These are phyloP conservation scores for Lipomyces mesembrius DNA, from an alignment of 805 yeast genomes.

Conservation along the genomic window DNA sequence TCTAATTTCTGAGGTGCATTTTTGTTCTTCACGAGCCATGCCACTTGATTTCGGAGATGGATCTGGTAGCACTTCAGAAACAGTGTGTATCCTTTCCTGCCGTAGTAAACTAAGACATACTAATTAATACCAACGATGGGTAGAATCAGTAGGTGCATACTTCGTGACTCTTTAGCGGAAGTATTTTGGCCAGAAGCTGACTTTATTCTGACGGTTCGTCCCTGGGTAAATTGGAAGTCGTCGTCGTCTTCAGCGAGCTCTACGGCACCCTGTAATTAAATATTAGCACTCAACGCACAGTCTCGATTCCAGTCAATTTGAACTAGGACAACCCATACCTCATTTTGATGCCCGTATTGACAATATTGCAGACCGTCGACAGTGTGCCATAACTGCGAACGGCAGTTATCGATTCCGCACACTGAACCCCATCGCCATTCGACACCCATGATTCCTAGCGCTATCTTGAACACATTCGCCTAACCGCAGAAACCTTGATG, in stretches of 20 bases:
- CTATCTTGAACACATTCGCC: neutral
- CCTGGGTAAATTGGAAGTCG: slow-evolving; percentile 48
- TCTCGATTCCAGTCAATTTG: neutral
- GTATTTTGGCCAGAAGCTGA: slow-evolving; percentile 36
- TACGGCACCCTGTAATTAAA: slow-evolving; percentile 55
- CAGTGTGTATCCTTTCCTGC: slow-evolving; percentile 53
- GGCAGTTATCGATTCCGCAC: slow-evolving; percentile 91
- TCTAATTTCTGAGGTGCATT: slow-evolving; percentile 40
- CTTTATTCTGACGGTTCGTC: slow-evolving; percentile 18
- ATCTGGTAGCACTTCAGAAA: slow-evolving; percentile 56
- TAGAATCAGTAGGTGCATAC: slow-evolving; percentile 12
- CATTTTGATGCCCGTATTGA: slow-evolving; percentile 87
- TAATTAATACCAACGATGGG: neutral
- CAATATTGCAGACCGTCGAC: slow-evolving; percentile 82
- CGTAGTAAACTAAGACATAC: slow-evolving; percentile 49
- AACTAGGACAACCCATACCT: slow-evolving; percentile 38
- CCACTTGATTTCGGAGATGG: slow-evolving; percentile 56
- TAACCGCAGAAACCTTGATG: neutral
- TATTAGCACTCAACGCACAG: neutral
- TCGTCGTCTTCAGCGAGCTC: slow-evolving; percentile 86
- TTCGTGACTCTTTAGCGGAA: slow-evolving; percentile 40
- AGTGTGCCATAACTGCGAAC: slow-evolving; percentile 71
- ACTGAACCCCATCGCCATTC: slow-evolving; percentile 71
- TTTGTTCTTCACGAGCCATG: slow-evolving; percentile 47
- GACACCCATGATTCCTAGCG: slow-evolving; percentile 28